These are phyloP conservation scores for Mesembryanthemum crystallinum DNA, from an alignment of 148 eudicot species.

Conservation along the genomic window DNA sequence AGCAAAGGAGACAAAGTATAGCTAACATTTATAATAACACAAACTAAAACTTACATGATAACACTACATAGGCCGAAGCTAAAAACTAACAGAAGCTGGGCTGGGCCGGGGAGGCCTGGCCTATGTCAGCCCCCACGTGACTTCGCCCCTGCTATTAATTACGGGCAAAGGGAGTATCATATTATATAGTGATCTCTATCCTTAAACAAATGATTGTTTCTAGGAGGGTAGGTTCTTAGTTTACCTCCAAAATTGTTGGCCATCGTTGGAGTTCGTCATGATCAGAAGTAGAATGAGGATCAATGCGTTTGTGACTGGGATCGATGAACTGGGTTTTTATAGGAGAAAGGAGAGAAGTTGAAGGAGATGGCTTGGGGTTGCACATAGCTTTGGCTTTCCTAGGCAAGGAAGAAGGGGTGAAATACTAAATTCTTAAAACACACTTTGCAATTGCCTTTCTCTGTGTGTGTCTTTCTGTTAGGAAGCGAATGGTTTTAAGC, in stretches of 20 bases:
- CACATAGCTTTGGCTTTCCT: conserved; percentile 34
- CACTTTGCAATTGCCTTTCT: conserved; percentile 1
- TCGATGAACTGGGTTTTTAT: conserved; percentile 40
- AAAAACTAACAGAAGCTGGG: too few relatives aligned
- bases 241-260: conserved; percentile 74
- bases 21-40: too few relatives aligned
- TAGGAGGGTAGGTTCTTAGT: background rate
- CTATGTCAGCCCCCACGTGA: too few relatives aligned
- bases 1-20: too few relatives aligned
- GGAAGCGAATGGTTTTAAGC: conserved; percentile 21
- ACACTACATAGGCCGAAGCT: too few relatives aligned
- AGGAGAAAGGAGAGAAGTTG: conserved; percentile 39
- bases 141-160: too few relatives aligned
- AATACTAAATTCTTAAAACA: background rate
- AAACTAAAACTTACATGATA: too few relatives aligned
- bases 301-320: conserved; percentile 33
- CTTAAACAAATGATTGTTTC: too few relatives aligned
- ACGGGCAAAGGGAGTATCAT: background rate
- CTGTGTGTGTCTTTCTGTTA: conserved; percentile 34
- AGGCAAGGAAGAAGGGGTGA: background rate
- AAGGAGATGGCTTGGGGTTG: conserved; percentile 48
- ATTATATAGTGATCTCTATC: background rate
- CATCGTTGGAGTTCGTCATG: conserved; percentile 42
- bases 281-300: conserved; percentile 17
- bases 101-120: too few relatives aligned